These are phyloP conservation scores for Aspergillus sp. DNA, from an alignment of 2,329 filamentous ascomycete species.

Conservation along the genomic window DNA sequence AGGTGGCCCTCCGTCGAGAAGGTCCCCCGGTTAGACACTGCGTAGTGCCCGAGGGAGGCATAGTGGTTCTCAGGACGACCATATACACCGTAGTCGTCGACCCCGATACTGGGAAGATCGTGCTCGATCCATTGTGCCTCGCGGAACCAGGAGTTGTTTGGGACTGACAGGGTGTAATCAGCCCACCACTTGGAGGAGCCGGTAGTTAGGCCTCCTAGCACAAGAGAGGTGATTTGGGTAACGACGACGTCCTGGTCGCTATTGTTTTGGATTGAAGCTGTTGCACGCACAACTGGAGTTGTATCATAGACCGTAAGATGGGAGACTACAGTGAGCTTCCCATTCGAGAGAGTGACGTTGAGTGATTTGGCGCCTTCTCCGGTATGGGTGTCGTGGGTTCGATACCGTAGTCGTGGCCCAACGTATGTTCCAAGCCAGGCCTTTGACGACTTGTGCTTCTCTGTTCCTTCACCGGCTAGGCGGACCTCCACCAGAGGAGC, in stretches of 20 bases:
- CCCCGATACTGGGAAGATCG: slow-evolving; percentile 26
- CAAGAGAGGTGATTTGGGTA: slow-evolving; percentile 25
- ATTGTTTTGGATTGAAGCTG: slow-evolving; percentile 23
- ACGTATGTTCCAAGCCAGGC: slow-evolving; percentile 25
- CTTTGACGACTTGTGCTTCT: slow-evolving; percentile 26
- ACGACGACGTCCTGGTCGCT: slow-evolving; percentile 11
- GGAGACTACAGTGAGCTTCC: slow-evolving; percentile 18
- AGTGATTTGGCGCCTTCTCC: slow-evolving; percentile 10
- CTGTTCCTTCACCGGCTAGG: slow-evolving; percentile 27
- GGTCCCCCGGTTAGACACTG: slow-evolving; percentile 27
- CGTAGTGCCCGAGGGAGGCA: slow-evolving; percentile 21
- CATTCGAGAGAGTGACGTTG: slow-evolving; percentile 19
- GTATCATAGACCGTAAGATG: slow-evolving; percentile 22
- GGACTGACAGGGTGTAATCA: slow-evolving; percentile 23
- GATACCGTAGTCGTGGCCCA: slow-evolving; percentile 23
- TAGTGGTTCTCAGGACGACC: slow-evolving; percentile 18
- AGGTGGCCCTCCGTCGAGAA: slow-evolving; percentile 32
- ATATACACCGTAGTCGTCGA: slow-evolving; percentile 28
- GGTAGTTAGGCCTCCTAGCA: slow-evolving; percentile 22
- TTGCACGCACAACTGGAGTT: slow-evolving; percentile 20
- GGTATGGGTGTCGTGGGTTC: slow-evolving; percentile 14
- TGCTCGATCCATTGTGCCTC: slow-evolving; percentile 34
- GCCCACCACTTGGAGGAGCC: slow-evolving; percentile 20
- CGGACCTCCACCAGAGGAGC: slow-evolving; percentile 22
- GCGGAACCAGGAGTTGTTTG: slow-evolving; percentile 36